These are phyloP conservation scores for Yarrowia galli DNA, from an alignment of 1,139 yeast genomes.

Conservation along the genomic window DNA sequence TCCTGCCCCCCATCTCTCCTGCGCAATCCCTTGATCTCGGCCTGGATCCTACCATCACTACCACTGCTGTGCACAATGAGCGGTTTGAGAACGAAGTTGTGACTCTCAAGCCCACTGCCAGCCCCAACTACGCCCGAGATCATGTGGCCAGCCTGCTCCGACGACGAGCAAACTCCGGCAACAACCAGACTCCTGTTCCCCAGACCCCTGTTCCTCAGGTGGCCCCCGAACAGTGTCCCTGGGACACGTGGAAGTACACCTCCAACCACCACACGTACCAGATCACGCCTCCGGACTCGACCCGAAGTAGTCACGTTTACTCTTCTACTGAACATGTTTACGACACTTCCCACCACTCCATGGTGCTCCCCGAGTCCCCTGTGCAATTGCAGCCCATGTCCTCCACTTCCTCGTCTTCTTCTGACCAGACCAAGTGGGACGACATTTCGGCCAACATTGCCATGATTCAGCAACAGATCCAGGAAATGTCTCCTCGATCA, in stretches of 20 bases:
- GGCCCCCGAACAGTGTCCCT: constrained; percentile 16
- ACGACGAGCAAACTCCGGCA: not conserved
- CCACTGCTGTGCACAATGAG: not conserved
- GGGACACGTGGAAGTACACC: constrained; percentile 34
- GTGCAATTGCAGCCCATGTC: constrained; percentile 12
- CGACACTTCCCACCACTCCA: constrained; percentile 17
- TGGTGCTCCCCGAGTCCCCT: constrained; percentile 36
- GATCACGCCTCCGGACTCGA: constrained; percentile 34
- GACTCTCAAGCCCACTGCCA: not conserved
- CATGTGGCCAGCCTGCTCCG: constrained; percentile 28
- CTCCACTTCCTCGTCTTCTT: not conserved
- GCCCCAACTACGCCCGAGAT: constrained; percentile 20
- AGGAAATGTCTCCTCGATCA: constrained; percentile 22
- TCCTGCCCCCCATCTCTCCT: constrained; percentile 11
- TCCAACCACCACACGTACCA: constrained; percentile 25
- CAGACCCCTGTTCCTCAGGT: not conserved
- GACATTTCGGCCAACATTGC: constrained; percentile 34
- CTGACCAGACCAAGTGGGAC: constrained; percentile 20
- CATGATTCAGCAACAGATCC: constrained; percentile 28
- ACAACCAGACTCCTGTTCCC: not conserved
- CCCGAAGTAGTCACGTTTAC: constrained; percentile 21
- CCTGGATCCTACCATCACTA: not conserved
- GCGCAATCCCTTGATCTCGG: constrained; percentile 9
- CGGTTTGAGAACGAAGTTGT: constrained; percentile 15
- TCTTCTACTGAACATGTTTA: not conserved